These are phyloP conservation scores for Aureobasidium sp. DNA, from an alignment of 2,329 filamentous ascomycete genomes.

Conservation along the genomic window DNA sequence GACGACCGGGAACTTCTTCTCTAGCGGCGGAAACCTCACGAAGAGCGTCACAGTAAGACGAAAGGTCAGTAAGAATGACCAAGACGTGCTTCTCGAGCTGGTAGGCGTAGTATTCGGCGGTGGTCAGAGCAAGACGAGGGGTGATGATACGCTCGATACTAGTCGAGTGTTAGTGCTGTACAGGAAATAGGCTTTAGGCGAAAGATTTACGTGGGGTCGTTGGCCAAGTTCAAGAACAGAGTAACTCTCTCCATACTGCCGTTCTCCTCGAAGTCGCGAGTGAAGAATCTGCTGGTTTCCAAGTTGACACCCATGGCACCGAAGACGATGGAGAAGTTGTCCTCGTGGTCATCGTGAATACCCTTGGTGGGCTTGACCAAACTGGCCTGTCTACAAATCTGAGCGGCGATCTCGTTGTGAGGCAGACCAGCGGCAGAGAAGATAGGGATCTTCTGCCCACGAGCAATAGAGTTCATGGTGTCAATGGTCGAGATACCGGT, in stretches of 20 bases:
- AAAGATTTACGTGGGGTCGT: slow-evolving; percentile 78
- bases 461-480: slow-evolving; percentile 86
- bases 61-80: slow-evolving; percentile 96
- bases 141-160: slow-evolving; percentile 99
- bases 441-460: slow-evolving; percentile 99
- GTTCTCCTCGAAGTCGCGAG: slow-evolving; percentile 97
- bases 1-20: slow-evolving; percentile 97
- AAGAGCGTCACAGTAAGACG: slow-evolving; percentile 96
- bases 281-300: slow-evolving; percentile 98
- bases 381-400: slow-evolving; percentile 95
- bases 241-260: slow-evolving; percentile 96
- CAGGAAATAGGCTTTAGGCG: background rate
- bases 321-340: slow-evolving; percentile 99
- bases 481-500: slow-evolving; percentile 99
- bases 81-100: slow-evolving; percentile 99
- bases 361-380: slow-evolving; percentile 88
- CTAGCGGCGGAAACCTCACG: slow-evolving; percentile 96
- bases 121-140: slow-evolving; percentile 93
- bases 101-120: slow-evolving; percentile 99
- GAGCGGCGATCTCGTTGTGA: slow-evolving; percentile 98
- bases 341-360: slow-evolving; percentile 91
- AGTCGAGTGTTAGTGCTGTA: slow-evolving; percentile 6
- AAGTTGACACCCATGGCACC: slow-evolving; percentile 99
- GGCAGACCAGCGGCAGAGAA: slow-evolving; percentile 98
- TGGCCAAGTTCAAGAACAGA: slow-evolving; percentile 97